These are phyloP conservation scores for Leccinum uliginosum DNA, from an alignment of 768 basidiomycete species.

Conservation along the genomic window DNA sequence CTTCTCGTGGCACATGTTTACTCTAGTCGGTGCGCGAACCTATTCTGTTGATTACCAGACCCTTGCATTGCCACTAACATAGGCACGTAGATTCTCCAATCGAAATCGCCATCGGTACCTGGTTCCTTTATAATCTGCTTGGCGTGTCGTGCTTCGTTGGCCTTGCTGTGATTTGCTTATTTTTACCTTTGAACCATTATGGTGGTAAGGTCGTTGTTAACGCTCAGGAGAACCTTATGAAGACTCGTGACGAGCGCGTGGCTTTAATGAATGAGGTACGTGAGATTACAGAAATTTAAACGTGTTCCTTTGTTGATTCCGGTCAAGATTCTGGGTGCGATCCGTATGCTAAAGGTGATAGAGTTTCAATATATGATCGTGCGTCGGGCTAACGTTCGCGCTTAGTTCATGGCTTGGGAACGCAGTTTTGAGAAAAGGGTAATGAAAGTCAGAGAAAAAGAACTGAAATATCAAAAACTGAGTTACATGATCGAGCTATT, in stretches of 20 bases:
- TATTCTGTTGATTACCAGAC: background rate
- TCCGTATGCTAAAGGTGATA: slow-evolving; percentile 78
- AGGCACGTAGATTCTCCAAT: slow-evolving; percentile 60
- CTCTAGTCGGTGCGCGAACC: slow-evolving; percentile 58
- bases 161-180: slow-evolving; percentile 67
- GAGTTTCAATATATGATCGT: background rate
- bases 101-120: slow-evolving; percentile 68
- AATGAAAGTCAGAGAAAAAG: slow-evolving; percentile 68
- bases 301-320: background rate
- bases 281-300: background rate
- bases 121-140: slow-evolving; percentile 74
- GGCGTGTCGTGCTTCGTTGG: slow-evolving; percentile 78
- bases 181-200: slow-evolving; percentile 77
- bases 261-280: slow-evolving; percentile 82
- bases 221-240: slow-evolving; percentile 87
- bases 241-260: slow-evolving; percentile 85
- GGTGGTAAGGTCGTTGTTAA: slow-evolving; percentile 75
- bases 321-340: slow-evolving; percentile 68
- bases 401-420: slow-evolving; percentile 94
- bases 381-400: background rate
- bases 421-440: slow-evolving; percentile 80
- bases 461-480: slow-evolving; percentile 77
- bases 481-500: slow-evolving; percentile 84
- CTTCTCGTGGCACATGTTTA: slow-evolving; percentile 74
- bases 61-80: background rate